Conservation (phyloP, 805 yeast genomes). For the Millerago galiae region DNA sequence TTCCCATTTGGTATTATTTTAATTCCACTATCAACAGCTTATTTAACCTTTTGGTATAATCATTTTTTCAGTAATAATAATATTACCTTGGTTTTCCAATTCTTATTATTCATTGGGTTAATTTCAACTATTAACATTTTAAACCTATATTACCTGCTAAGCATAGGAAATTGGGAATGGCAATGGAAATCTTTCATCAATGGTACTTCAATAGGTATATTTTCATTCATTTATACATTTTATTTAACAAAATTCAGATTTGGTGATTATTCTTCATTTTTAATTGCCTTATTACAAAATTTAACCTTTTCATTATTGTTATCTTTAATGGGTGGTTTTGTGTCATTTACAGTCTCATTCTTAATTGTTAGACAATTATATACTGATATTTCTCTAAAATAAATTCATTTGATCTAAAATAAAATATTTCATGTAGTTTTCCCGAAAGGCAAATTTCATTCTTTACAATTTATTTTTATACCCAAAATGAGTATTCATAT, state of each 20-base stretch:
- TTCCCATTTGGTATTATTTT: slow-evolving; percentile 25
- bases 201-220: slow-evolving; percentile 23
- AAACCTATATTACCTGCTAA: slow-evolving; percentile 19
- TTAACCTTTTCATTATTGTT: slow-evolving; percentile 18
- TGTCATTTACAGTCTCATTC: slow-evolving; percentile 16
- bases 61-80: slow-evolving; percentile 17
- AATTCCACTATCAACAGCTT: slow-evolving; percentile 23
- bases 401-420: too few species aligned
- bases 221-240: slow-evolving; percentile 21
- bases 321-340: slow-evolving; percentile 21
- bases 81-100: slow-evolving; percentile 11
- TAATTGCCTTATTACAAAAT: slow-evolving; percentile 21
- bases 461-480: background rate
- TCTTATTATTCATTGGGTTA: slow-evolving; percentile 13
- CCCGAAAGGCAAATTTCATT: too few species aligned
- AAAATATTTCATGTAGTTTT: too few species aligned
- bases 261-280: slow-evolving; percentile 22
- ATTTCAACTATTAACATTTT: slow-evolving; percentile 15
- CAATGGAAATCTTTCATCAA: slow-evolving; percentile 22
- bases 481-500: slow-evolving; percentile 19
- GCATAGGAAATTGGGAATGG: slow-evolving; percentile 28
- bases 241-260: slow-evolving; percentile 22
- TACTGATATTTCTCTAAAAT: background rate
- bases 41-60: slow-evolving; percentile 23
- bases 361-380: slow-evolving; percentile 17